Evolutionary conservation across 1,284 basidiomycete species (phyloP).

Genomic region (Schizophyllum commune): DNA sequence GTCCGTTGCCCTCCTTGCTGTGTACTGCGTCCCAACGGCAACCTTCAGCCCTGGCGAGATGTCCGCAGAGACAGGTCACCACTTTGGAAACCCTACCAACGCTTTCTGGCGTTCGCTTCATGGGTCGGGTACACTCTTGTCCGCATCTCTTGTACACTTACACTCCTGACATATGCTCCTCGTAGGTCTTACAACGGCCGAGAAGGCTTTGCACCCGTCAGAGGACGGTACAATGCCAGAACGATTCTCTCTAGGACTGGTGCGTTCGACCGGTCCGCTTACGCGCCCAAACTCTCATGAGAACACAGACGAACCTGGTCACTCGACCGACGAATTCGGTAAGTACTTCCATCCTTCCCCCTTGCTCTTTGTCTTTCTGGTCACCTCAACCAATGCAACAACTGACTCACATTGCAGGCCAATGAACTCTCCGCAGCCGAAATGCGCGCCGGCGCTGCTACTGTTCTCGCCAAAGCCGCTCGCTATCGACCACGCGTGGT

Average conservation of each 20-base stretch:
- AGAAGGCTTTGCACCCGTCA: constrained; percentile 26
- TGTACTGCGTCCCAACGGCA: neutral
- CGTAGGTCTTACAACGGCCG: constrained; percentile 46
- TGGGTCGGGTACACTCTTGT: constrained; percentile 32
- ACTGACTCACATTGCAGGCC: constrained; percentile 29
- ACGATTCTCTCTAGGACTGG: constrained; percentile 43
- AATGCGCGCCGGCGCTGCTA: constrained; percentile 38
- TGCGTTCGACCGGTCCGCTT: constrained; percentile 16
- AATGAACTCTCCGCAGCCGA: constrained; percentile 52
- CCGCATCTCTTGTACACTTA: constrained; percentile 8
- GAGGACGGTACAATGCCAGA: constrained; percentile 41
- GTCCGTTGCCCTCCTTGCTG: constrained; percentile 9
- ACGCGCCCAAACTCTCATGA: neutral
- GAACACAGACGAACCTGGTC: constrained; percentile 50
- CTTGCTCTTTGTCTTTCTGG: neutral
- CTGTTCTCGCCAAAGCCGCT: constrained; percentile 49
- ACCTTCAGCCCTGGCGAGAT: constrained; percentile 45
- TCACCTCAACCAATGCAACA: no score
- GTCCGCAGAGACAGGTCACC: constrained; percentile 58
- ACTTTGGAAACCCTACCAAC: constrained; percentile 68
- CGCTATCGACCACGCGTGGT: constrained; percentile 49
- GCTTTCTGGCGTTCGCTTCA: constrained; percentile 58
- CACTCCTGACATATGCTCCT: no score
- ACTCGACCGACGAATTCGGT: constrained; percentile 50
- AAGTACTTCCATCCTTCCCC: constrained; percentile 4